Base-by-base conservation (phyloP, 768 basidiomycete genomes). In the Agrocybe pediades region DNA sequence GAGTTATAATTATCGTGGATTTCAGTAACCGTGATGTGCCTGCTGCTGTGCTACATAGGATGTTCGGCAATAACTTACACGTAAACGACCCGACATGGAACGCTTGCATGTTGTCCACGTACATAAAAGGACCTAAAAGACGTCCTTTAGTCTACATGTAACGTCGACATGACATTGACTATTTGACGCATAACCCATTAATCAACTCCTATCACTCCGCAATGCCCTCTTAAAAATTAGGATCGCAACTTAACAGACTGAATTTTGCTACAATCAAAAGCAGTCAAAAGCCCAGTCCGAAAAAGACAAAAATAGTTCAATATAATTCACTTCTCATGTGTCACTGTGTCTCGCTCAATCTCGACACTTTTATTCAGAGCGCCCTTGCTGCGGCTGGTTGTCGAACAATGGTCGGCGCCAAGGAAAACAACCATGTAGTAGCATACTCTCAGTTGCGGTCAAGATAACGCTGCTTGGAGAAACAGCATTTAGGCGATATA, bases 341-440 rank as follows among this genome's bases (percentile, higher is more conserved):
- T 57, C 55, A n/a, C n/a, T n/a, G n/a, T 49, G 26, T 20, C 45
- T 30, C 15, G 29, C 15, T 6, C 15, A 15, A 7, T 15, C 15
- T 6, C 15, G 29, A 30, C 29, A 7, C 29, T 30, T 6, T 30
- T n/a, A n/a, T n/a, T n/a, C n/a, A n/a, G 5, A 36, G 33, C 51
- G 54, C 58, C 49, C 60, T 58, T 64, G 62, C 59, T 61, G 51
- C 60, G 62, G 62, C 55, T 56, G 60, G 58, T 64, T 61, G 60
- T 61, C 57, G 57, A 59, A 55, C 48, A 59, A 54, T 61, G 59
- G 57, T 59, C 54, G 62, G 58, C 58, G 60, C 60, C 60, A 64
- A 64, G 59, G n/a, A 36, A 36, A 36, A 5, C 5, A n/a, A n/a
- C n/a, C n/a, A n/a, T n/a, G n/a, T n/a, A n/a, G n/a, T n/a, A n/a